These are phyloP conservation scores for Aspergillus sp. DNA, from an alignment of 2,329 filamentous ascomycete species.

Conservation along the genomic window DNA sequence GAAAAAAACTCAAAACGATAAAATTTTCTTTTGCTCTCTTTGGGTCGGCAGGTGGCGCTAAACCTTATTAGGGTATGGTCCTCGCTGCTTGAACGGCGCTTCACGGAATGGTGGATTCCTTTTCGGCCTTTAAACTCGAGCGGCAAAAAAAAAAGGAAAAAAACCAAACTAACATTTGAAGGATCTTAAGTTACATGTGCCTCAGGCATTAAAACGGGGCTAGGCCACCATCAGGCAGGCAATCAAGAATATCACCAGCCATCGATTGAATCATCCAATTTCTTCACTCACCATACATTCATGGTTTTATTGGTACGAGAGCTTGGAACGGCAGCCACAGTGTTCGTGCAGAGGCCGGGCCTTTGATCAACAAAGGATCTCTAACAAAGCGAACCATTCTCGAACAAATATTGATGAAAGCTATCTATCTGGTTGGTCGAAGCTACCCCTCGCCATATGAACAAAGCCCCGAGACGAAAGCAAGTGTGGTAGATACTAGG, in stretches of 20 bases:
- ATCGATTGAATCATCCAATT: neutral
- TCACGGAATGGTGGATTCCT: conserved; percentile 2
- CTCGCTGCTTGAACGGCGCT: conserved; percentile 15
- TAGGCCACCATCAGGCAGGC: neutral
- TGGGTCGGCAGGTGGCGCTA: conserved; percentile 26
- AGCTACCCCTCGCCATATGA: neutral
- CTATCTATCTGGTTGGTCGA: neutral
- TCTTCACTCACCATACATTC: neutral
- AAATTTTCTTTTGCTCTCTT: conserved; percentile 20
- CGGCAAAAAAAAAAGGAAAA: conserved; percentile 1
- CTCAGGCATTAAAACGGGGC: conserved; percentile 1
- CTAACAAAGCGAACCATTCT: neutral
- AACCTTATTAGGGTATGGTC: conserved; percentile 16
- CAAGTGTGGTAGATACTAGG: neutral
- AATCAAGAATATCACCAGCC: neutral
- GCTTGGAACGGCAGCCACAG: neutral
- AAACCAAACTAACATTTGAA: neutral
- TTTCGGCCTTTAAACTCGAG: conserved; percentile 3
- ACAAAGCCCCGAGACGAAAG: neutral
- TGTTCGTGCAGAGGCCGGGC: neutral
- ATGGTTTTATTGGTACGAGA: neutral
- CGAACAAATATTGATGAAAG: neutral
- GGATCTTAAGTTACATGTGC: neutral
- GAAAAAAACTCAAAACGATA: conserved; percentile 39
- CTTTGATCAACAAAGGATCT: neutral